Conservation (phyloP, 2,329 filamentous ascomycete species). For the Beauveria brongniartii region DNA sequence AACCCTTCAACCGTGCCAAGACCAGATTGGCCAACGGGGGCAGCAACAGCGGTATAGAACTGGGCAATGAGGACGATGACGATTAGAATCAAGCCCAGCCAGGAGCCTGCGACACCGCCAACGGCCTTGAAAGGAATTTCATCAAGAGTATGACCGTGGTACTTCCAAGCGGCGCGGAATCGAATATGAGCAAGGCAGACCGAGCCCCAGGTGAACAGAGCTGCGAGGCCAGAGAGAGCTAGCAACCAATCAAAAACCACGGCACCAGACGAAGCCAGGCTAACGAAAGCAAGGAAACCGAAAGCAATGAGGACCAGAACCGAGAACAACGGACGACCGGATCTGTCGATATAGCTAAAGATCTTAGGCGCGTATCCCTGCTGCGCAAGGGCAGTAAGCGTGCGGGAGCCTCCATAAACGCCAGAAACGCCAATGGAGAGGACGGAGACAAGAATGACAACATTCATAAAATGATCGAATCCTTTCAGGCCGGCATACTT, state of each 20-base stretch:
- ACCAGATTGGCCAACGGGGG: constrained; percentile 24
- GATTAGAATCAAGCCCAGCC: constrained; percentile 50
- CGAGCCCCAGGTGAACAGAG: constrained; percentile 58
- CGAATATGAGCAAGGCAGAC: constrained; percentile 41
- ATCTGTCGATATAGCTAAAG: constrained; percentile 45
- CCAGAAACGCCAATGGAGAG: constrained; percentile 46
- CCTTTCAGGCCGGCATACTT: constrained; percentile 39
- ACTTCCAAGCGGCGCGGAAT: constrained; percentile 53
- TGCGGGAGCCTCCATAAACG: constrained; percentile 48
- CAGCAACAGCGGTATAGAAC: constrained; percentile 43
- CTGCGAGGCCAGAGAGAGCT: constrained; percentile 53
- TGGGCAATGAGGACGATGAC: constrained; percentile 43
- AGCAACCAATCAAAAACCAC: constrained; percentile 57
- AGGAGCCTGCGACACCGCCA: constrained; percentile 55
- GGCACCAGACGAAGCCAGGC: constrained; percentile 35
- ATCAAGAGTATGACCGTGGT: constrained; percentile 51
- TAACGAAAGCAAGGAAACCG: constrained; percentile 40
- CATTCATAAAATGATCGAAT: constrained; percentile 44
- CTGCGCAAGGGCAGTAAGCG: constrained; percentile 46
- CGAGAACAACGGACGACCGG: constrained; percentile 41
- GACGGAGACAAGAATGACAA: constrained; percentile 45
- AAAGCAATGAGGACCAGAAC: constrained; percentile 38
- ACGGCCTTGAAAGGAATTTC: constrained; percentile 56
- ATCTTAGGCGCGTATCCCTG: constrained; percentile 47
- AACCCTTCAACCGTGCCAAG: constrained; percentile 37